phyloP scores from a whole-genome alignment of 129 eudicot genomes.

The Smallanthus sonchifolius region DNA sequence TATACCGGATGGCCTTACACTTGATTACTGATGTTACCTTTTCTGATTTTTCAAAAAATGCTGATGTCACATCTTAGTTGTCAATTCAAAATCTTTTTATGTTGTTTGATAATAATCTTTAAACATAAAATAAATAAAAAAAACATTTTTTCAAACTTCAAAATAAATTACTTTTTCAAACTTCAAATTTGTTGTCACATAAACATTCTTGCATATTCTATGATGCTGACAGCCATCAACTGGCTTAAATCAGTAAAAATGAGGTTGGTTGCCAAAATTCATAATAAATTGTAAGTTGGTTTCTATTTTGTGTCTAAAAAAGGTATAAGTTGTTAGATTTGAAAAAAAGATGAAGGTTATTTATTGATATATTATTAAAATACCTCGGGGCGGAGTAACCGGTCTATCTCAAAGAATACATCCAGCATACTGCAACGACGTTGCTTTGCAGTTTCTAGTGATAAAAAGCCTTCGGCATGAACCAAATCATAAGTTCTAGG shows the following conservation, averaged over 20 bases:
- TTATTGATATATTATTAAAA: neutral
- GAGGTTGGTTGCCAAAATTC: neutral
- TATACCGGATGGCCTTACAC: too few relatives aligned
- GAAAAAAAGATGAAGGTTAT: too few relatives aligned
- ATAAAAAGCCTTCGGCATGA: conserved; percentile 89
- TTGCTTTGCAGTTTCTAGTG: conserved; percentile 60
- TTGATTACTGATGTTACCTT: too few relatives aligned
- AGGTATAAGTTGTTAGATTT: too few relatives aligned
- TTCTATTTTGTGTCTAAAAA: neutral
- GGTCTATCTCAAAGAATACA: conserved; percentile 81
- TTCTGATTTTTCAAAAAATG: neutral
- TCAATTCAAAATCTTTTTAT: neutral
- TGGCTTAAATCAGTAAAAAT: too few relatives aligned
- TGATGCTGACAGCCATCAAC: too few relatives aligned
- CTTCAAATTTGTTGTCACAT: too few relatives aligned
- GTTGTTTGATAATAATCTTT: neutral
- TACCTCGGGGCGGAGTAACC: conserved; percentile 99
- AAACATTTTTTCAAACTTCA: neutral
- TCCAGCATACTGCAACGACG: conserved; percentile 72
- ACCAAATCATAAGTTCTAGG: conserved; percentile 97
- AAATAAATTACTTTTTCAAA: too few relatives aligned
- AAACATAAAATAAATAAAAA: neutral
- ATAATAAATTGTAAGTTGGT: too few relatives aligned
- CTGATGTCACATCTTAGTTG: neutral
- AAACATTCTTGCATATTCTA: too few relatives aligned